Base-by-base conservation (phyloP, 495 filamentous ascomycete genomes). In the Xylaria intraflava region DNA sequence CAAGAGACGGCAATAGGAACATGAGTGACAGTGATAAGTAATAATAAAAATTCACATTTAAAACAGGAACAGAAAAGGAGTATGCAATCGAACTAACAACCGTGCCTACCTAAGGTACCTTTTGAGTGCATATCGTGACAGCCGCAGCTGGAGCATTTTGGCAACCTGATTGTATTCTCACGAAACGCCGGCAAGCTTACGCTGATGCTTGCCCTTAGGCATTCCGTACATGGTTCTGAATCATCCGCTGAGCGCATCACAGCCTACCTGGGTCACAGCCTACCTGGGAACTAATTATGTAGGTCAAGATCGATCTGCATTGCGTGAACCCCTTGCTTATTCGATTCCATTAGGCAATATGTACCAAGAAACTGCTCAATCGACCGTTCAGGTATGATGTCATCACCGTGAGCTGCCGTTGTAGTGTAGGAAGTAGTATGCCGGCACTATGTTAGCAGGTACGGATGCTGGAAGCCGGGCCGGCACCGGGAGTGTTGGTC, bases 361-460 rank as follows among this genome's bases (percentile, higher is more conserved):
- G n/a, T n/a, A n/a, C n/a, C n/a, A n/a, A n/a, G n/a, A n/a, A 31
- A 46, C 29, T 24, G 14, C 23, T 44, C 16, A 16, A 29, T n/a
- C 24, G n/a, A 22, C 30, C n/a, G n/a, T n/a, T n/a, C n/a, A n/a
- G n/a, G n/a, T 40, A 46, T 46, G 31, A 53, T 53, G 51, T 53
- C 51, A 53, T 46, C 49, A 12, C 50, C 41, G 27, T 17, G 11
- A 16, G 12, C 17, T 42, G 36, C 29, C 26, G 7, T 33, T 14
- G 11, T 27, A n/a, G n/a, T n/a, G n/a, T 22, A 50, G n/a, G 22
- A 4, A 29, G 27, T 9, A 29, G 27, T 29, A 29, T 31, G 48
- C 47, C 35, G 23, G 35, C 10, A 1, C 11, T 19, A 29, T 42
- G 22, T 29, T 20, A 36, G 47, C 19, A 30, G 16, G 24, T 17